Percentiles rank a stretch among this genome's conserved stretches.
Evolutionary conservation across 805 yeast genomes (phyloP).

Genomic region (Schizosaccharomyces osmophilus): DNA sequence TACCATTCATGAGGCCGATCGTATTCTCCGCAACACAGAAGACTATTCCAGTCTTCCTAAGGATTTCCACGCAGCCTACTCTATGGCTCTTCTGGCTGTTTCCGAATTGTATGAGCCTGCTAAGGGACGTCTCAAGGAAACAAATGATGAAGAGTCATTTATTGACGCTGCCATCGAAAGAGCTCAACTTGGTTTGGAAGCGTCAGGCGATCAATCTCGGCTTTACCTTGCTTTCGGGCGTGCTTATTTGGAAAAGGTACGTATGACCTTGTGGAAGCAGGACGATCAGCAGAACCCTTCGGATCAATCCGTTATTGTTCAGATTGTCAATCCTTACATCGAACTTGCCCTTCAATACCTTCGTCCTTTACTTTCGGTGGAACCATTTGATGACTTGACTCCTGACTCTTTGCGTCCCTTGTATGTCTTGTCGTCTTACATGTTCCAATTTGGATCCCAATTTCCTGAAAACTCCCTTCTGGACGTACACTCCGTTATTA

Average conservation of each 20-base stretch:
- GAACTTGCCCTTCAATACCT: background rate
- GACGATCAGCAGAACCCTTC: background rate
- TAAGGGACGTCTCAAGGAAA: background rate
- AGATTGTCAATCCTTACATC: background rate
- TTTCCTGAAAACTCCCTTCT: background rate
- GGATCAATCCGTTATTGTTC: background rate
- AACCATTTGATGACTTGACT: background rate
- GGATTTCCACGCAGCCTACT: slow-evolving; percentile 1
- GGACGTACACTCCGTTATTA: background rate
- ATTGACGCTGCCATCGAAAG: background rate
- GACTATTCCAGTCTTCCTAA: background rate
- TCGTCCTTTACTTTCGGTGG: background rate
- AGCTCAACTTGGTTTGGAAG: background rate
- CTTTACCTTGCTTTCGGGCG: background rate
- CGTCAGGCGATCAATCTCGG: background rate
- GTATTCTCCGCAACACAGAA: background rate
- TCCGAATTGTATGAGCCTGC: background rate
- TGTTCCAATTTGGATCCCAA: background rate
- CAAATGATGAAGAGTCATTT: background rate
- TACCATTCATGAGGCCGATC: slow-evolving; percentile 2
- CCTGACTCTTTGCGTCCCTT: background rate
- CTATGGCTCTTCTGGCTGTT: background rate
- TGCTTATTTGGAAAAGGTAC: background rate
- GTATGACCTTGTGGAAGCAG: background rate
- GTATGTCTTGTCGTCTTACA: background rate